phyloP scores from a whole-genome alignment of 2,329 filamentous ascomycete genomes.

The Knufia petricola region DNA sequence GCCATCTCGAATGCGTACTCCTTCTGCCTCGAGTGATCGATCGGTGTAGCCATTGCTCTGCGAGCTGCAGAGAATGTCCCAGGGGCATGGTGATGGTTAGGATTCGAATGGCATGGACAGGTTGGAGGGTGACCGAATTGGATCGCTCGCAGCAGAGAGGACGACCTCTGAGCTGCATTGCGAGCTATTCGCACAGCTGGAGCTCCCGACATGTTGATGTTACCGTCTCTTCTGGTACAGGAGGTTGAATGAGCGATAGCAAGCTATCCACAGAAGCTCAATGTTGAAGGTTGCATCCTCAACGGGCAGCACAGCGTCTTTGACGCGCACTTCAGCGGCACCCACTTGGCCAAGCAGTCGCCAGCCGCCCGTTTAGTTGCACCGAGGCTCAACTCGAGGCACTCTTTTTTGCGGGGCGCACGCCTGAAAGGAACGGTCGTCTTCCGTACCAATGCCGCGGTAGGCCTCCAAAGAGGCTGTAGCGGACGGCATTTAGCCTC shows the following conservation, averaged over 20 bases:
- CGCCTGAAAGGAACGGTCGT: neutral
- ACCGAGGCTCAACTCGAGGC: constrained; percentile 3
- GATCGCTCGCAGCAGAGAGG: constrained; percentile 70
- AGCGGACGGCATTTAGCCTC: neutral
- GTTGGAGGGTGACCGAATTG: constrained; percentile 79
- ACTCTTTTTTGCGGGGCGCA: constrained; percentile 6
- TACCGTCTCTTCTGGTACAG: too few relatives aligned
- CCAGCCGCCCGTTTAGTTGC: neutral
- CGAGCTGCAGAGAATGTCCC: constrained; percentile 46
- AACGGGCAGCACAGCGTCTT: too few relatives aligned
- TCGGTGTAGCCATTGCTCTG: constrained; percentile 63
- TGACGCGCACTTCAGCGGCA: too few relatives aligned
- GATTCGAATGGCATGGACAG: constrained; percentile 90
- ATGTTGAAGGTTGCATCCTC: neutral
- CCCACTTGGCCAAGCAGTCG: neutral
- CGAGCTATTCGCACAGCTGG: constrained; percentile 37
- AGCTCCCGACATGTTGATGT: constrained; percentile 26
- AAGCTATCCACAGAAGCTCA: neutral
- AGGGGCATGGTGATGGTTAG: constrained; percentile 54
- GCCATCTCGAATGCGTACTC: constrained; percentile 99
- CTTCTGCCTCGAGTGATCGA: constrained; percentile 63
- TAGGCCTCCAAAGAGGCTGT: neutral
- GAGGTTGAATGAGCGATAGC: neutral
- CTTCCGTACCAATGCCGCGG: neutral
- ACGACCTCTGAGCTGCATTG: constrained; percentile 37